Evolutionary conservation across 495 filamentous ascomycete genomes (phyloP).

Genomic region (Mycothermus thermophilus): DNA sequence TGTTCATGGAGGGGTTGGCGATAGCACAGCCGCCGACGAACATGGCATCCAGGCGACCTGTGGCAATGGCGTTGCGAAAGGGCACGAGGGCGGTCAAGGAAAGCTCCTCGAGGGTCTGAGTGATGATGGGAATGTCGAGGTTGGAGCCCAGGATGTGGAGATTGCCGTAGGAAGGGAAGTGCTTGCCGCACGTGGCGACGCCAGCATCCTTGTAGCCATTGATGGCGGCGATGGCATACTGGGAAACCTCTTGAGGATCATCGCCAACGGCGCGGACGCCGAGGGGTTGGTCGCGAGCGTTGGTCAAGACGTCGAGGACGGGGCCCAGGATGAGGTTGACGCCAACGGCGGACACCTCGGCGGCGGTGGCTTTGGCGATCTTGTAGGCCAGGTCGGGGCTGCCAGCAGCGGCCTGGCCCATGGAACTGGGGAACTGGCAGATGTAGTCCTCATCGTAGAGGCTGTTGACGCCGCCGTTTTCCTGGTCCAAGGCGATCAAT

Average conservation of each 20-base stretch:
- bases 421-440: slow-evolving; percentile 79
- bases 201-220: slow-evolving; percentile 81
- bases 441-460: slow-evolving; percentile 85
- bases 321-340: slow-evolving; percentile 87
- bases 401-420: slow-evolving; percentile 79
- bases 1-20: slow-evolving; percentile 71
- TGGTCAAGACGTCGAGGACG: slow-evolving; percentile 80
- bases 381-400: slow-evolving; percentile 64
- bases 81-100: slow-evolving; percentile 72
- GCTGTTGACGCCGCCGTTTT: slow-evolving; percentile 91
- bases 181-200: slow-evolving; percentile 74
- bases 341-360: slow-evolving; percentile 72
- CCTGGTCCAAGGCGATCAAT: slow-evolving; percentile 75
- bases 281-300: slow-evolving; percentile 72
- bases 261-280: slow-evolving; percentile 74
- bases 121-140: slow-evolving; percentile 80
- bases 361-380: slow-evolving; percentile 73
- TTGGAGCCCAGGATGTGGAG: slow-evolving; percentile 81
- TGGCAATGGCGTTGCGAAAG: slow-evolving; percentile 70
- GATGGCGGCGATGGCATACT: slow-evolving; percentile 75
- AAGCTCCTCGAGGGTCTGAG: slow-evolving; percentile 76
- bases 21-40: slow-evolving; percentile 86
- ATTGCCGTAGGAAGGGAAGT: slow-evolving; percentile 87
- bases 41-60: slow-evolving; percentile 72
- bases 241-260: slow-evolving; percentile 79